Percentiles rank a stretch among this genome's conserved stretches.
phyloP scores from a whole-genome alignment of 106 monocot species.

The Dioscorea dumetorum region DNA sequence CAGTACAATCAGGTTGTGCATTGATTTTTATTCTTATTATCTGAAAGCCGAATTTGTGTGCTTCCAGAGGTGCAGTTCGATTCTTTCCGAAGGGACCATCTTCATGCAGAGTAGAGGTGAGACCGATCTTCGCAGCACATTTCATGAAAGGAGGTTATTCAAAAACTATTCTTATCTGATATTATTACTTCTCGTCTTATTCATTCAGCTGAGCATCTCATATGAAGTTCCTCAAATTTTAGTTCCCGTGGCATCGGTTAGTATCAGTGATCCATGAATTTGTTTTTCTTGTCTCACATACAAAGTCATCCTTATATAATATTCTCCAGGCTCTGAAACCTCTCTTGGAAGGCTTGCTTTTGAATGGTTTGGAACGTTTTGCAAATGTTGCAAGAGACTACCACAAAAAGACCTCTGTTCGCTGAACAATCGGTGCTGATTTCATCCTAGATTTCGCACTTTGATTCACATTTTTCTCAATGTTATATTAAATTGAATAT shows the following conservation, averaged over 20 bases:
- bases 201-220: constrained; percentile 56
- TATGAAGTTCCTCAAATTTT: constrained; percentile 69
- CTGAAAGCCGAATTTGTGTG: no score
- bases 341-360: constrained; percentile 59
- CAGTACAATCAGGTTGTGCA: no score
- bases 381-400: constrained; percentile 34
- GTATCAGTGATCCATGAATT: constrained; percentile 2
- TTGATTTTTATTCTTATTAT: no score
- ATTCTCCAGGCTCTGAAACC: constrained; percentile 79
- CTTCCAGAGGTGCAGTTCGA: constrained; percentile 61
- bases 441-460: no score
- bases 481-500: no score
- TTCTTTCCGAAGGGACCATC: constrained; percentile 62
- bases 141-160: not conserved
- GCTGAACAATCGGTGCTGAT: no score
- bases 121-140: constrained; percentile 2
- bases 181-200: constrained; percentile 3
- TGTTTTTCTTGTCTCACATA: not conserved
- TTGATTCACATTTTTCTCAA: no score
- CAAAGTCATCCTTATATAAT: not conserved
- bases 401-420: constrained; percentile 16
- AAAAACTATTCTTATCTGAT: not conserved
- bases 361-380: constrained; percentile 57
- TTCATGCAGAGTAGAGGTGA: constrained; percentile 66
- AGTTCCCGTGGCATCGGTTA: constrained; percentile 57